Conservation (phyloP, 345 rosid species). For the Euphorbia pulcherrima region DNA sequence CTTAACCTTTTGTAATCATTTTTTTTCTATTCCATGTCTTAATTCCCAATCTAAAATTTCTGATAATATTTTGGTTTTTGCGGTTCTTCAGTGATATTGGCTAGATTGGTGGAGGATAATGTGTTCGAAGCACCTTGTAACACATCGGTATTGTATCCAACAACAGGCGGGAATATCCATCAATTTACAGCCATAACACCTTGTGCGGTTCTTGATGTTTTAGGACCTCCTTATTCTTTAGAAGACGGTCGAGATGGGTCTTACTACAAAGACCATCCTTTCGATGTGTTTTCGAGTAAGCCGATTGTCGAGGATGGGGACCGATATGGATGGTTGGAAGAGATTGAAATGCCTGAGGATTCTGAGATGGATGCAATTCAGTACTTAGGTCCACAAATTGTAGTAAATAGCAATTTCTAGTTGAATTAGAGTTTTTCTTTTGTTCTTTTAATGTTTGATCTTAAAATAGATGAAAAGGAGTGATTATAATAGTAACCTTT, state of each 20-base stretch:
- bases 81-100: conserved; percentile 44
- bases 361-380: conserved; percentile 50
- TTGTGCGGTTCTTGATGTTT: conserved; percentile 60
- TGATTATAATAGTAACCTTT: too few species aligned
- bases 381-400: conserved; percentile 54
- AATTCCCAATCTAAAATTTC: not conserved
- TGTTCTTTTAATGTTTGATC: not conserved
- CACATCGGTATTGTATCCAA: conserved; percentile 63
- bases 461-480: too few species aligned
- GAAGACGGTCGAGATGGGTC: conserved; percentile 60
- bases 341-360: conserved; percentile 50
- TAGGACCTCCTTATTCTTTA: conserved; percentile 68
- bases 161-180: conserved; percentile 71
- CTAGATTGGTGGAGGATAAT: conserved; percentile 31
- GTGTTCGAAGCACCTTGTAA: conserved; percentile 53
- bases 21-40: too few species aligned
- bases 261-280: conserved; percentile 46
- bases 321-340: conserved; percentile 46
- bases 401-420: conserved; percentile 14
- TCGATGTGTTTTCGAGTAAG: conserved; percentile 37
- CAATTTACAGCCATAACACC: conserved; percentile 59
- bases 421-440: not conserved
- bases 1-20: too few species aligned
- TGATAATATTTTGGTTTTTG: conserved; percentile 1
- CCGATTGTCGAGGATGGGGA: conserved; percentile 25